These are phyloP conservation scores for Xanthoconium separans DNA, from an alignment of 1,284 basidiomycete species.

Conservation along the genomic window DNA sequence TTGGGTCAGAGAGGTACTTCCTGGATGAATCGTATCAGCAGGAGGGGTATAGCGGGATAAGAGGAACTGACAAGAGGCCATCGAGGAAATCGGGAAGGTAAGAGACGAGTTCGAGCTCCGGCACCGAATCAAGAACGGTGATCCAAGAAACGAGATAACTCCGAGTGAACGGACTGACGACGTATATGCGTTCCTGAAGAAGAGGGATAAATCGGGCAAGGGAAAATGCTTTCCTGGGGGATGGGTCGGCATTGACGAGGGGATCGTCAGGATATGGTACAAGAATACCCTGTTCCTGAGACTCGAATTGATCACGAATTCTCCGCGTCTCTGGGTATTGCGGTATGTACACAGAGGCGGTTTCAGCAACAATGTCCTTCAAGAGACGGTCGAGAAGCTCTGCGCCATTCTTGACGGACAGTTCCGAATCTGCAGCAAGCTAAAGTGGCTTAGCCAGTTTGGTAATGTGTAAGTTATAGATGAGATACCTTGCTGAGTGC, in stretches of 20 bases:
- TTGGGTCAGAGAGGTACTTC: constrained; percentile 95
- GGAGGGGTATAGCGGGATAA: constrained; percentile 5
- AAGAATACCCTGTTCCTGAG: constrained; percentile 53
- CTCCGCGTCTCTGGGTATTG: constrained; percentile 81
- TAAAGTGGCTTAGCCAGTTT: constrained; percentile 35
- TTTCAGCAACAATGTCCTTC: constrained; percentile 98
- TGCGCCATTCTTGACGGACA: constrained; percentile 98
- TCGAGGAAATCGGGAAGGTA: constrained; percentile 96
- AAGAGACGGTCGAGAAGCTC: constrained; percentile 96
- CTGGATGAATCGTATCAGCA: constrained; percentile 40
- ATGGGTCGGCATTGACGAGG: constrained; percentile 41
- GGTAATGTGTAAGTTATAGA: constrained; percentile 3
- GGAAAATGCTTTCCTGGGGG: constrained; percentile 85
- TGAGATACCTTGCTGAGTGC: constrained; percentile 85
- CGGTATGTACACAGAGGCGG: constrained; percentile 93
- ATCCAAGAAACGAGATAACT: constrained; percentile 98
- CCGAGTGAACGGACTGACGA: constrained; percentile 93
- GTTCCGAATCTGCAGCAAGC: constrained; percentile 95
- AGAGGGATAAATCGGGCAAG: constrained; percentile 94
- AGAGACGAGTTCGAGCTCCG: constrained; percentile 92
- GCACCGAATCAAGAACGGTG: constrained; percentile 93
- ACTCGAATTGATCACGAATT: constrained; percentile 47
- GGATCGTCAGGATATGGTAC: constrained; percentile 60
- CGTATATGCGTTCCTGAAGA: constrained; percentile 90
- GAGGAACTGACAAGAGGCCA: constrained; percentile 78